These are phyloP conservation scores for Lepidium sativum DNA, from an alignment of 345 rosid species.

Conservation along the genomic window DNA sequence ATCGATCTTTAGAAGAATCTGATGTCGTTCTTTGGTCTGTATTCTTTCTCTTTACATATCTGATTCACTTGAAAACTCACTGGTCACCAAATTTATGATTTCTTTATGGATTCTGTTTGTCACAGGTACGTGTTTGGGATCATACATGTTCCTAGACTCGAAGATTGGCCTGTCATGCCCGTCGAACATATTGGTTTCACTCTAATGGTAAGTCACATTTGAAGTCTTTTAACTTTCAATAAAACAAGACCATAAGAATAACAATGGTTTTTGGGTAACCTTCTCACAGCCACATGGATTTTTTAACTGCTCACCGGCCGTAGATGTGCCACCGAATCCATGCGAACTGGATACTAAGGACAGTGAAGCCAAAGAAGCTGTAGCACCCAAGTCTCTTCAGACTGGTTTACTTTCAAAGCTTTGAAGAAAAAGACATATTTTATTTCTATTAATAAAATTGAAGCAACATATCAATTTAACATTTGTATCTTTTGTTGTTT, in stretches of 20 bases:
- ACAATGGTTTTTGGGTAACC: background rate
- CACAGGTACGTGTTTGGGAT: slow-evolving; percentile 87
- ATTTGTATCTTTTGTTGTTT: background rate
- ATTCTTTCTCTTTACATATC: background rate
- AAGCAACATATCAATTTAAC: background rate
- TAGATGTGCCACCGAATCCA: slow-evolving; percentile 79
- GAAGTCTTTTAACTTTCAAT: background rate
- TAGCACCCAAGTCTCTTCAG: slow-evolving; percentile 35
- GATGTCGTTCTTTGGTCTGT: slow-evolving; percentile 78
- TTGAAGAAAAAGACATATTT: slow-evolving; percentile 23
- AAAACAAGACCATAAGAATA: background rate
- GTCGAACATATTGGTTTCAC: slow-evolving; percentile 78
- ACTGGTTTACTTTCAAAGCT: slow-evolving; percentile 61
- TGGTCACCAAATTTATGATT: background rate
- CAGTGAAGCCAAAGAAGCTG: slow-evolving; percentile 49
- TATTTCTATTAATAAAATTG: background rate
- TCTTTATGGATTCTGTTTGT: background rate
- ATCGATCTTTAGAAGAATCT: slow-evolving; percentile 74
- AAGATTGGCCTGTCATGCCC: slow-evolving; percentile 97
- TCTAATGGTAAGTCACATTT: slow-evolving; percentile 49
- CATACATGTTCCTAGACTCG: slow-evolving; percentile 81
- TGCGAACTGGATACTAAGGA: slow-evolving; percentile 67
- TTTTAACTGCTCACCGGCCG: slow-evolving; percentile 90
- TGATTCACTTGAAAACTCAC: background rate
- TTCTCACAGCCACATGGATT: slow-evolving; percentile 84